Percentiles rank a stretch among this genome's conserved stretches.
Conservation (phyloP, 2,329 filamentous ascomycete species). For the Chrysosphaeria jannelii region DNA sequence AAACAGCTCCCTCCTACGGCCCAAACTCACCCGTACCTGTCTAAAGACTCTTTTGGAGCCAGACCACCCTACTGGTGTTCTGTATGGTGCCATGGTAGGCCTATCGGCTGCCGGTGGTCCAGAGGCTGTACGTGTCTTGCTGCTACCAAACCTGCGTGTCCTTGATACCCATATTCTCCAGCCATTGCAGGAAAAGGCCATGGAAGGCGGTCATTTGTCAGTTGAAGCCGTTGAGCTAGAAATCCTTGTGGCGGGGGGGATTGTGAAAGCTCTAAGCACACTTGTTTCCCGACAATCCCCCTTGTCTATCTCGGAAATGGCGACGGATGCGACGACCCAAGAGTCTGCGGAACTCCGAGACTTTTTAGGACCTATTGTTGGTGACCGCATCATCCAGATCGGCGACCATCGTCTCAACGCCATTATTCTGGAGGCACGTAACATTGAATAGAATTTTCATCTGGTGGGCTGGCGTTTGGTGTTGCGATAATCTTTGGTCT, state of each 20-base stretch:
- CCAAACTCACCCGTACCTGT: constrained; percentile 74
- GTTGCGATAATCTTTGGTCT: too few species aligned
- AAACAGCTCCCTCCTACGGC: constrained; percentile 54
- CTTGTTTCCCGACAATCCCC: constrained; percentile 7
- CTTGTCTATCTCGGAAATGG: constrained; percentile 5
- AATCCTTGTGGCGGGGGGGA: constrained; percentile 19
- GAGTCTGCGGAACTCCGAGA: constrained; percentile 18
- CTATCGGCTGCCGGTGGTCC: constrained; percentile 45
- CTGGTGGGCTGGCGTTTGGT: too few species aligned
- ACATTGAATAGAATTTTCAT: constrained; percentile 19
- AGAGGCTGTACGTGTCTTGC: constrained; percentile 23
- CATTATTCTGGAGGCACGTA: constrained; percentile 22
- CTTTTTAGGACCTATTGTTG: constrained; percentile 23
- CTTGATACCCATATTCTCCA: constrained; percentile 22
- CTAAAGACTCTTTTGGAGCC: constrained; percentile 80
- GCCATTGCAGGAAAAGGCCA: constrained; percentile 20
- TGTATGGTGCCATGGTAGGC: constrained; percentile 69
- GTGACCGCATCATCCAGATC: constrained; percentile 15
- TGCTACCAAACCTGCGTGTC: constrained; percentile 22
- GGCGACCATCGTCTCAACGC: constrained; percentile 17
- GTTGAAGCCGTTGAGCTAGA: constrained; percentile 15
- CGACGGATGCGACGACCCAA: constrained; percentile 4
- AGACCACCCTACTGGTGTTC: constrained; percentile 48
- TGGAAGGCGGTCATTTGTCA: constrained; percentile 4
- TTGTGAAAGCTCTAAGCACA: constrained; percentile 20